Conservation (phyloP, 1,139 yeast genomes). For the Nakaseomyces uthaithaninus region DNA sequence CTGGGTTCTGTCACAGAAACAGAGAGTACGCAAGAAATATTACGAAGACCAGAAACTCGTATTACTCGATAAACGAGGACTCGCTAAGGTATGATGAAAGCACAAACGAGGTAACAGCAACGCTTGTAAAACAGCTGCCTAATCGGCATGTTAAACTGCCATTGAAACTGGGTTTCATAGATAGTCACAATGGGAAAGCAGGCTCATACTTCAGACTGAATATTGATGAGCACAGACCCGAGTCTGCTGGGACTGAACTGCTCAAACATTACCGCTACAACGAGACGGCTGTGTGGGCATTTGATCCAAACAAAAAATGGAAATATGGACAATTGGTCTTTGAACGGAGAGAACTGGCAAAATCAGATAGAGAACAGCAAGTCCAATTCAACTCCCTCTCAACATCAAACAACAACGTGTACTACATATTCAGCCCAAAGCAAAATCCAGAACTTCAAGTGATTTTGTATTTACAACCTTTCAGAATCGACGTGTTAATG, state of each 20-base stretch:
- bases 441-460: conserved; percentile 33
- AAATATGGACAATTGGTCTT: conserved; percentile 15
- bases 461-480: conserved; percentile 41
- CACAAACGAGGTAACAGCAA: conserved; percentile 20
- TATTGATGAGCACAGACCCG: conserved; percentile 51
- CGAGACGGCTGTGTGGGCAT: conserved; percentile 56
- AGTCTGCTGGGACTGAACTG: conserved; percentile 30
- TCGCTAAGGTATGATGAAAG: conserved; percentile 33
- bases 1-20: conserved; percentile 83
- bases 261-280: conserved; percentile 45
- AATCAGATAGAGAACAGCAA: neutral
- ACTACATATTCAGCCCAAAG: conserved; percentile 37
- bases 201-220: conserved; percentile 44
- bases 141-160: conserved; percentile 36
- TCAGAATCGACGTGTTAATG: conserved; percentile 44
- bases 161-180: conserved; percentile 47
- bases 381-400: neutral
- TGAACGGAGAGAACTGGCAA: neutral
- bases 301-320: conserved; percentile 24
- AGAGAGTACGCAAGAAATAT: conserved; percentile 57
- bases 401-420: conserved; percentile 4
- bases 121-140: conserved; percentile 20
- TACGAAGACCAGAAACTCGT: conserved; percentile 33
- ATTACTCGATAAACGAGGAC: conserved; percentile 46
- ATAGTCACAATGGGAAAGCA: conserved; percentile 28